These are phyloP conservation scores for Syncephalastrum monosporum DNA, from an alignment of 371 early-diverging fungal species.

Conservation along the genomic window DNA sequence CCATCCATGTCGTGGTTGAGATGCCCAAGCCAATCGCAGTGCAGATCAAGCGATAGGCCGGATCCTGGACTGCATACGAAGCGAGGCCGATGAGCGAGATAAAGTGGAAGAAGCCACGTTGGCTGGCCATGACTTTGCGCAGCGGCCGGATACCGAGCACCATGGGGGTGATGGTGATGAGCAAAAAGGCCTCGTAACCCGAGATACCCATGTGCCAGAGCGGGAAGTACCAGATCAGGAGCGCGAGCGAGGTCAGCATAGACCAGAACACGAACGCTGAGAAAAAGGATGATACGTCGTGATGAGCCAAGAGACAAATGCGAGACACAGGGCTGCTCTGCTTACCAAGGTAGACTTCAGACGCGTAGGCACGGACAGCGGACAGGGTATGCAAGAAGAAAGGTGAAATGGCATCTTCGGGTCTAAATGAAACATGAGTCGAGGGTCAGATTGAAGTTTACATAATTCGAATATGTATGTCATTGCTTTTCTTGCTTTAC, in stretches of 20 bases:
- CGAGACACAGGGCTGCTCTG: not conserved
- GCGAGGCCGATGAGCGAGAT: slow-evolving; percentile 64
- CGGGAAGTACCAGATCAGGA: slow-evolving; percentile 81
- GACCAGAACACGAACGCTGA: slow-evolving; percentile 80
- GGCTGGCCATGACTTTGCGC: slow-evolving; percentile 51
- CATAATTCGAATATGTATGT: too few relatives aligned
- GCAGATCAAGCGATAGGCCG: slow-evolving; percentile 58
- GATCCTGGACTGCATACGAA: slow-evolving; percentile 57
- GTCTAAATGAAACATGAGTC: slow-evolving; percentile 12
- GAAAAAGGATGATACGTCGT: slow-evolving; percentile 1
- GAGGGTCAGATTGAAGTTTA: too few relatives aligned
- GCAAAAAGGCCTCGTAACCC: slow-evolving; percentile 75
- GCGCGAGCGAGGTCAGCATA: slow-evolving; percentile 69
- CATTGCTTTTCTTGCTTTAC: slow-evolving; percentile 8
- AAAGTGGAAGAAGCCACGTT: slow-evolving; percentile 60
- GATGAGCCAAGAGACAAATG: not conserved
- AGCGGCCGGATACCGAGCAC: slow-evolving; percentile 64
- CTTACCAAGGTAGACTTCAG: slow-evolving; percentile 63
- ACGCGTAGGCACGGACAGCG: slow-evolving; percentile 33
- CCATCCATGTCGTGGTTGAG: slow-evolving; percentile 57
- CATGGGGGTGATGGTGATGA: slow-evolving; percentile 60
- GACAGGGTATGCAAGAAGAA: slow-evolving; percentile 25
- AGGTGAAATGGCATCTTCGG: slow-evolving; percentile 42
- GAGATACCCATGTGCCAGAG: slow-evolving; percentile 87
- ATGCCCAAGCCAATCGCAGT: slow-evolving; percentile 63